Evolutionary conservation across 2,329 filamentous ascomycete genomes (phyloP).

Genomic region (Botrytis deweyae): DNA sequence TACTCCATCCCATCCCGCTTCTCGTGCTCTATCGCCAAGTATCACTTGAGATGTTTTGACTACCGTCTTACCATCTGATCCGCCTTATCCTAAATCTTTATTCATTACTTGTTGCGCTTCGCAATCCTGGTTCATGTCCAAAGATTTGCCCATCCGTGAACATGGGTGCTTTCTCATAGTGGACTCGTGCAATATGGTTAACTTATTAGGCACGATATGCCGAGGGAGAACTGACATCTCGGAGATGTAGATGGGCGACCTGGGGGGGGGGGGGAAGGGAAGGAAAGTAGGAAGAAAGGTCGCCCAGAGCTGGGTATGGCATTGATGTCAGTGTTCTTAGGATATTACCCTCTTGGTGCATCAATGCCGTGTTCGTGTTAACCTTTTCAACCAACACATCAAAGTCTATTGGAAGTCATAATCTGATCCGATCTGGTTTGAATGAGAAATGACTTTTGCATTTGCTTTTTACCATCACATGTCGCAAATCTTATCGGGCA

Average conservation of each 20-base stretch:
- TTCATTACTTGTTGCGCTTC: neutral
- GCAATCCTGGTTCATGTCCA: neutral
- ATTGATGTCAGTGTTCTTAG: too few species aligned
- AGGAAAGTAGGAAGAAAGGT: neutral
- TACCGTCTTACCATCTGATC: neutral
- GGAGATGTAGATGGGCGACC: neutral
- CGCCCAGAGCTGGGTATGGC: neutral
- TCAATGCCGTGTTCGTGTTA: neutral
- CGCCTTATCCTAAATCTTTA: neutral
- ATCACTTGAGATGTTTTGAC: neutral
- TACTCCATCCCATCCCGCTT: neutral
- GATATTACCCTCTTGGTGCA: neutral
- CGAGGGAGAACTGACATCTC: neutral
- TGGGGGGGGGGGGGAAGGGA: neutral
- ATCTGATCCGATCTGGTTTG: neutral
- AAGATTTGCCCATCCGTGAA: neutral
- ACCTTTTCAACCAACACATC: neutral
- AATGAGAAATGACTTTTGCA: neutral
- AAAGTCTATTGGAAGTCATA: neutral
- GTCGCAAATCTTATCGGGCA: slow-evolving; percentile 4
- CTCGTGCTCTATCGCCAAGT: neutral
- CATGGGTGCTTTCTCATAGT: neutral
- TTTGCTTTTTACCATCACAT: neutral
- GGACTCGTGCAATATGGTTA: neutral
- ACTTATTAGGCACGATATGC: slow-evolving; percentile 10